phyloP scores from a whole-genome alignment of 805 yeast genomes.

The Lipomyces yamanashiensis region DNA sequence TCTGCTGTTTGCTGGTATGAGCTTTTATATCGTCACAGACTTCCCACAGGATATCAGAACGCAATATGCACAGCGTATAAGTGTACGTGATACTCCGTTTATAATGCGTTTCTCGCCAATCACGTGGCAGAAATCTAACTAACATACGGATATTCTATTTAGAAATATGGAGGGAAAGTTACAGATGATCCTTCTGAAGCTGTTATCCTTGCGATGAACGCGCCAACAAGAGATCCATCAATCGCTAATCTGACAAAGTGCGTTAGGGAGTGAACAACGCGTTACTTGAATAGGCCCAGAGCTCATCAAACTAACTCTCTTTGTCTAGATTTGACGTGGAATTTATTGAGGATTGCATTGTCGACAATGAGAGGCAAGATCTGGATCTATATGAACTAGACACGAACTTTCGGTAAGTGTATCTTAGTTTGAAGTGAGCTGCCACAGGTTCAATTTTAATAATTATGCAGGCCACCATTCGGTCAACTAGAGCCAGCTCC shows the following conservation, averaged over 20 bases:
- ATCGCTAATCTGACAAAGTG: not conserved
- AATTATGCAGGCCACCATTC: not conserved
- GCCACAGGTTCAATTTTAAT: too few species aligned
- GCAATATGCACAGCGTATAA: not conserved
- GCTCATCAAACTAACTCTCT: not conserved
- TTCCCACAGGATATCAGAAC: not conserved
- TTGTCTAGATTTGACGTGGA: not conserved
- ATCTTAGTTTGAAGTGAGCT: not conserved
- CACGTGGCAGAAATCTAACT: not conserved
- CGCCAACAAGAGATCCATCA: not conserved
- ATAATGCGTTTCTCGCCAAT: too few species aligned
- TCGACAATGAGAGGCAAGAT: not conserved
- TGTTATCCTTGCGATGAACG: not conserved
- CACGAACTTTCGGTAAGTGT: not conserved
- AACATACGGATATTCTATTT: not conserved
- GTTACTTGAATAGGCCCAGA: too few species aligned
- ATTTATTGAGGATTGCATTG: slow-evolving; percentile 5
- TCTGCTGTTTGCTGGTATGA: not conserved
- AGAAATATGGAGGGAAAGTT: slow-evolving; percentile 1
- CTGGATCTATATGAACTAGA: not conserved
- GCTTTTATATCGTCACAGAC: not conserved
- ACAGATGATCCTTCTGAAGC: not conserved
- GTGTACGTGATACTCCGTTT: not conserved
- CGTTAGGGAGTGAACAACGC: not conserved
- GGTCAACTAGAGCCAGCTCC: slow-evolving; percentile 10